Base-by-base conservation (phyloP, 1,139 yeast species). In the Candida sp. region DNA sequence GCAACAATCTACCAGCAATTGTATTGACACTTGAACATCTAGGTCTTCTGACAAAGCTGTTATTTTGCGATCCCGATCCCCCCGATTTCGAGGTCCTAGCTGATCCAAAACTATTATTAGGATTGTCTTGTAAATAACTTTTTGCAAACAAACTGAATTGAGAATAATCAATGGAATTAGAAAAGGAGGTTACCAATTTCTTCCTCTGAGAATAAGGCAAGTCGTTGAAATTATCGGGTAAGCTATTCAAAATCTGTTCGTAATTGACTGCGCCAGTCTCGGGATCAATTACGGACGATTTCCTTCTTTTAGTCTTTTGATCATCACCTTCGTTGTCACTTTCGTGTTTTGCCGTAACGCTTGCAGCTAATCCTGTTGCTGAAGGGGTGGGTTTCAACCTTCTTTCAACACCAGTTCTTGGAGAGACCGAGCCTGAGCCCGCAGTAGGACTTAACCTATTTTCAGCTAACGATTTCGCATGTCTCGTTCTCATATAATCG, bases 181-280 rank as follows among this genome's bases (percentile, higher is more conserved):
- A 73, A 36, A 81, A 62, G 9, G 82, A 79, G 43, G 72, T 66
- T 5, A 86, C 72, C 29, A 81, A 53, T 52, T 74, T 80, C 48
- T 80, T 79, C 38, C 95, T 66, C 54, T 83, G 87, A 4, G 87
- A 81, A 56, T 84, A 85, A 0, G 91, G 88, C 46, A 84, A 65
- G 12, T 79, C 80, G 40, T 74, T 69, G 56, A 83, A 86, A 54
- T 84, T 77, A 1, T 73, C 66, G 0, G 95, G 93, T 34, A 82
- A 61, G 45, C 75, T 68, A 45, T 63, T 66, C 19, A 73, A 52
- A 23, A 75, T 63, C 38, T 58, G 49, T 46, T 71, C 76, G 52
- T 68, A 72, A 47, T 66, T 63, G 22, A 64, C 49, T 29, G 63
- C 72, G 11, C 65, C 70, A 5, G 62, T 60, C 12, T 47, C 55